phyloP scores from a whole-genome alignment of 768 basidiomycete species.

The Lactifluus echinatus region DNA sequence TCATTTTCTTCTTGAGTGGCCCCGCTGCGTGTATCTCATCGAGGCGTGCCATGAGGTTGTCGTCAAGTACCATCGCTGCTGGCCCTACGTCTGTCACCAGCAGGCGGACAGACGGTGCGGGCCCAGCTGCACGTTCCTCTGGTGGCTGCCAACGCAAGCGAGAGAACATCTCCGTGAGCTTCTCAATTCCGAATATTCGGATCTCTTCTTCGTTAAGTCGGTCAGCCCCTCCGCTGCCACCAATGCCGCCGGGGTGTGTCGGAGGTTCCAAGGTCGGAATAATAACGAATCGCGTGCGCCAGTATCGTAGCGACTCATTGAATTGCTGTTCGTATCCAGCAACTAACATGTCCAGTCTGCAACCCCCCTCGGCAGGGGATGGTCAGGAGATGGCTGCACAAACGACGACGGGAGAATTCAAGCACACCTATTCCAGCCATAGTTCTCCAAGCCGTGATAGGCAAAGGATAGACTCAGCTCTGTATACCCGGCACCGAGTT shows the following conservation, averaged over 20 bases:
- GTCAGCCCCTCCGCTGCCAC: constrained; percentile 51
- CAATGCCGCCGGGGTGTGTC: constrained; percentile 33
- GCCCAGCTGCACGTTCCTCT: constrained; percentile 40
- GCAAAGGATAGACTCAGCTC: constrained; percentile 66
- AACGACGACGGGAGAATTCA: neutral
- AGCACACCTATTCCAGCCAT: constrained; percentile 79
- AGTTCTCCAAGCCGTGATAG: constrained; percentile 72
- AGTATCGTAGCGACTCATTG: constrained; percentile 78
- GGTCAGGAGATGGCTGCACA: constrained; percentile 7
- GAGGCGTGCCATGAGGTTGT: constrained; percentile 66
- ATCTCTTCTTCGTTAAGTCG: constrained; percentile 79
- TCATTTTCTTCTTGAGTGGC: constrained; percentile 71
- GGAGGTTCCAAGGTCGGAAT: constrained; percentile 78
- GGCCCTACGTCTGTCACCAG: constrained; percentile 82
- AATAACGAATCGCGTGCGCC: constrained; percentile 90
- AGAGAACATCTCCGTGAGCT: constrained; percentile 81
- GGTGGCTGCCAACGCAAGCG: constrained; percentile 72
- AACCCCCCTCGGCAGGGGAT: neutral
- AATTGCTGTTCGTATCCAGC: constrained; percentile 76
- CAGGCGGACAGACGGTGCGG: constrained; percentile 58
- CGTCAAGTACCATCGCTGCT: constrained; percentile 69
- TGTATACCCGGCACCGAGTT: constrained; percentile 79
- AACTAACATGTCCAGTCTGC: constrained; percentile 76
- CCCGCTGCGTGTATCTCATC: constrained; percentile 72
- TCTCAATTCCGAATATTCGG: constrained; percentile 82